phyloP scores from a whole-genome alignment of 345 rosid species.

The Conringia planisiliqua region DNA sequence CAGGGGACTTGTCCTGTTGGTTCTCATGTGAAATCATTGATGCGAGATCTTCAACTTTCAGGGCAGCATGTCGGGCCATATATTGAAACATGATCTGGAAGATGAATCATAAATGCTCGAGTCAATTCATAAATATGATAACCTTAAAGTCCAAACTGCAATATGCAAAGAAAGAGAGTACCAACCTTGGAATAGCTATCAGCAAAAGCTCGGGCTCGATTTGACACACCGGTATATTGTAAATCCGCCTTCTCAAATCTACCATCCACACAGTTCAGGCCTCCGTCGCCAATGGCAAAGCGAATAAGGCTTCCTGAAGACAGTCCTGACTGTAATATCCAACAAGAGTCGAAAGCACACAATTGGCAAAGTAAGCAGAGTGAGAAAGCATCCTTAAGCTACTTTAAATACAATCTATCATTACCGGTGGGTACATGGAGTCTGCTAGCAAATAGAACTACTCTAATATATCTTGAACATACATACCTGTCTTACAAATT shows the following conservation, averaged over 20 bases:
- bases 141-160: neutral
- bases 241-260: slow-evolving; percentile 79
- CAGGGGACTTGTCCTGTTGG: slow-evolving; percentile 46
- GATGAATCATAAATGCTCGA: neutral
- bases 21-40: slow-evolving; percentile 43
- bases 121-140: neutral
- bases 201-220: slow-evolving; percentile 79
- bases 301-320: slow-evolving; percentile 63
- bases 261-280: slow-evolving; percentile 73
- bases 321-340: slow-evolving; percentile 53
- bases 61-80: slow-evolving; percentile 66
- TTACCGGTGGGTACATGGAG: neutral
- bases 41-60: slow-evolving; percentile 74
- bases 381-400: slow-evolving; percentile 3
- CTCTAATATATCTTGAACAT: slow-evolving; percentile 2
- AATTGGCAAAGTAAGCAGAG: neutral
- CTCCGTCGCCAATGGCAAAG: slow-evolving; percentile 68
- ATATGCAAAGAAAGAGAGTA: slow-evolving; percentile 12
- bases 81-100: slow-evolving; percentile 84
- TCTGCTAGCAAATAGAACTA: neutral
- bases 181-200: slow-evolving; percentile 94
- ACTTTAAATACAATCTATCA: neutral
- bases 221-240: slow-evolving; percentile 59
- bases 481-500: slow-evolving; percentile 73
- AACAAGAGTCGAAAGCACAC: neutral